Conservation (phyloP, 768 basidiomycete species). For the Lactarius sp. region DNA sequence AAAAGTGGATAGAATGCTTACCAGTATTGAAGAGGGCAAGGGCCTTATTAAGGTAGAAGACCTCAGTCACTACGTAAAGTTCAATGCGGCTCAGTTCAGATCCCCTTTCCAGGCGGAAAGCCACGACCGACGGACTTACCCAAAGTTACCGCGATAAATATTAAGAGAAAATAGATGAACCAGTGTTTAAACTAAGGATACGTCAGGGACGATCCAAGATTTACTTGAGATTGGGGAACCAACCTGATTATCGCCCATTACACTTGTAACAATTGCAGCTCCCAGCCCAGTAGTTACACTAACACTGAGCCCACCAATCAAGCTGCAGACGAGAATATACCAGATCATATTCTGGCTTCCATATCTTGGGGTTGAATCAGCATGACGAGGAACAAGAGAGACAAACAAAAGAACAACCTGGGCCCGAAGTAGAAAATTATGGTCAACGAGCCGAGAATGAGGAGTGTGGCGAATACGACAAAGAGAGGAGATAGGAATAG, state of each 20-base stretch:
- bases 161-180: constrained; percentile 87
- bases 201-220: constrained; percentile 8
- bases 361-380: constrained; percentile 41
- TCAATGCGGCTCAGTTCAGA: background rate
- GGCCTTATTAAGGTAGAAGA: constrained; percentile 94
- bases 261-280: constrained; percentile 79
- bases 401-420: constrained; percentile 37
- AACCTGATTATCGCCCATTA: constrained; percentile 73
- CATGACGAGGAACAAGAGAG: constrained; percentile 3
- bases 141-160: constrained; percentile 79
- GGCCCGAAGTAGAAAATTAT: constrained; percentile 84
- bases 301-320: constrained; percentile 95
- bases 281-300: constrained; percentile 94
- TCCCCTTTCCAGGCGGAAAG: constrained; percentile 20
- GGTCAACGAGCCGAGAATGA: constrained; percentile 59
- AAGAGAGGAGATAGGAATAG: constrained; percentile 85
- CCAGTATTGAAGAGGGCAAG: constrained; percentile 93
- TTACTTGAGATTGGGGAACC: constrained; percentile 27
- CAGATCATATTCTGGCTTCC: constrained; percentile 93
- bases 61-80: constrained; percentile 62
- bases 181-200: constrained; percentile 72
- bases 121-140: constrained; percentile 40
- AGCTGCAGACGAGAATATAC: constrained; percentile 91
- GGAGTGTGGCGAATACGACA: constrained; percentile 58
- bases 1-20: constrained; percentile 32